phyloP scores from a whole-genome alignment of 2,329 filamentous ascomycete species.

The Botrytis elliptica region DNA sequence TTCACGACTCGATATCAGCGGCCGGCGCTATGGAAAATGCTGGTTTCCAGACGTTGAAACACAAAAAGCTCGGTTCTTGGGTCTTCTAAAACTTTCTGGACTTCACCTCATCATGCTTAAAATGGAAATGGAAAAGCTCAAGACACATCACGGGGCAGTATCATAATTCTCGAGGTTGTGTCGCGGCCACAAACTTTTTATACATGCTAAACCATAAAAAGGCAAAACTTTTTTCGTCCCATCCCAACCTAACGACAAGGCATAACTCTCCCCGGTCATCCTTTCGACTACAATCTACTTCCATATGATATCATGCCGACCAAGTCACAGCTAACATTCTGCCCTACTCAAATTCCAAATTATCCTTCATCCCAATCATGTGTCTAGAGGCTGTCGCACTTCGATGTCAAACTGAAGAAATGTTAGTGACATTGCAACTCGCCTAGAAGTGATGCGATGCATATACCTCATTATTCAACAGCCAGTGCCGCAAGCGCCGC shows the following conservation, averaged over 20 bases:
- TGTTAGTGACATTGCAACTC: neutral
- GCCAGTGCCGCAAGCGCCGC: constrained; percentile 29
- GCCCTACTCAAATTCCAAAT: neutral
- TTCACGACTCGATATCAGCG: neutral
- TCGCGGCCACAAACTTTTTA: neutral
- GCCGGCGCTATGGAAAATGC: neutral
- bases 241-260: neutral
- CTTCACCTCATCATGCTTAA: neutral
- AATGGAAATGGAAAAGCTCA: neutral
- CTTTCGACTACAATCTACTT: neutral
- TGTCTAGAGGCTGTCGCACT: neutral
- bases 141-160: neutral
- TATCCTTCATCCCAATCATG: neutral
- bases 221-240: neutral
- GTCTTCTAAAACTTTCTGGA: neutral
- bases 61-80: too few relatives aligned
- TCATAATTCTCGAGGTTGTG: neutral
- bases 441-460: neutral
- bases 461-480: constrained; percentile 4
- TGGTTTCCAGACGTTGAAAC: neutral
- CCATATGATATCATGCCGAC: neutral
- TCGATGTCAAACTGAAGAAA: neutral
- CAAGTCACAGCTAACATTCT: neutral
- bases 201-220: constrained; percentile 8
- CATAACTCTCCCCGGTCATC: neutral